A percentile compares a stretch with the other conserved stretches of the same genome.
phyloP scores from a whole-genome alignment of 2,329 filamentous ascomycete species.

The Apiospora aurea region DNA sequence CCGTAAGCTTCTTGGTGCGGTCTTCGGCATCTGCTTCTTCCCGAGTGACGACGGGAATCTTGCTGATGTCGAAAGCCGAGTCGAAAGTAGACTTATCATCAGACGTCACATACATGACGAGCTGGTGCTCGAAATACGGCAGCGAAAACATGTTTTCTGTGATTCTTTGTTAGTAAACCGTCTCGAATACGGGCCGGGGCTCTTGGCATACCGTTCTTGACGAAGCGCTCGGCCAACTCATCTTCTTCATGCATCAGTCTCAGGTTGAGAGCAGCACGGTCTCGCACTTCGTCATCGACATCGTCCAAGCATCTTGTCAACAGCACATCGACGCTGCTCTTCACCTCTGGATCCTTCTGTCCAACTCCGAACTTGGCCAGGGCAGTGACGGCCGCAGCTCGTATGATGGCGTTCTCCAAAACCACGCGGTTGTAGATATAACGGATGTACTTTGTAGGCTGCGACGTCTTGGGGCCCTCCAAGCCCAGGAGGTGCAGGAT shows the following conservation, averaged over 20 bases:
- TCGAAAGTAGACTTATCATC: constrained; percentile 87
- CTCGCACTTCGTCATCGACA: constrained; percentile 95
- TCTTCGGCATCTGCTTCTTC: constrained; percentile 97
- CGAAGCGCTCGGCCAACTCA: constrained; percentile 83
- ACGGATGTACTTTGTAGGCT: constrained; percentile 97
- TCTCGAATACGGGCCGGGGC: not conserved
- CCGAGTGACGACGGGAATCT: constrained; percentile 90
- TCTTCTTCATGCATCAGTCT: constrained; percentile 92
- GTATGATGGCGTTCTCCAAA: constrained; percentile 93
- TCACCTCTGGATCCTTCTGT: constrained; percentile 95
- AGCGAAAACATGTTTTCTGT: constrained; percentile 94
- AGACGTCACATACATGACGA: constrained; percentile 96
- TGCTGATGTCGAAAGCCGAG: constrained; percentile 86
- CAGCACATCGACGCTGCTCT: constrained; percentile 91
- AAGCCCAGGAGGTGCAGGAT: constrained; percentile 93
- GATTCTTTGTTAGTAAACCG: constrained; percentile 38
- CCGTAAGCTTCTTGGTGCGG: constrained; percentile 95
- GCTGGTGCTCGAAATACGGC: constrained; percentile 93
- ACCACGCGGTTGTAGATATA: constrained; percentile 99
- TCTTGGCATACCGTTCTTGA: constrained; percentile 79
- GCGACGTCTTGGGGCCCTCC: constrained; percentile 92
- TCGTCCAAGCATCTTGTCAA: constrained; percentile 95
- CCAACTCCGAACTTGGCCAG: constrained; percentile 97
- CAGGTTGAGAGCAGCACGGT: constrained; percentile 91
- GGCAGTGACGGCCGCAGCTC: constrained; percentile 93